Percentiles rank a stretch among this genome's conserved stretches.
Evolutionary conservation across 768 basidiomycete genomes (phyloP).

Genomic region (Tephrocybe sp.): DNA sequence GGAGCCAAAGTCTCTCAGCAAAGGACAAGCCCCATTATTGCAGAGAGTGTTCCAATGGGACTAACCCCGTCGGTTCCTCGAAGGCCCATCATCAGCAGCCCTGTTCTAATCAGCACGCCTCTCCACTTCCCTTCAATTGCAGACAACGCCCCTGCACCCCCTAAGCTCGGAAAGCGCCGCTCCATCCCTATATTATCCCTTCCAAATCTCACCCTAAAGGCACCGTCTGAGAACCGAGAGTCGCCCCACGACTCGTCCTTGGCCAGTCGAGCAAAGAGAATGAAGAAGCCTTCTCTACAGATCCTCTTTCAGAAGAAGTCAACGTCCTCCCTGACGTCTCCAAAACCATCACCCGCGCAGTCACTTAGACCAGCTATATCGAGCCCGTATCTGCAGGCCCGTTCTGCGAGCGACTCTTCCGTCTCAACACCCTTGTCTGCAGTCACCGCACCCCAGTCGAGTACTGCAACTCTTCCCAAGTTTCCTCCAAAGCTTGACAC

Average conservation of each 20-base stretch:
- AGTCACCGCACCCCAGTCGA: slow-evolving; percentile 58
- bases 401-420: slow-evolving; percentile 48
- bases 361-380: slow-evolving; percentile 28
- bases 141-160: slow-evolving; percentile 16
- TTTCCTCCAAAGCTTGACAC: slow-evolving; percentile 58
- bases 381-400: slow-evolving; percentile 29
- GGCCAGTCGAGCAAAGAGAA: slow-evolving; percentile 32
- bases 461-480: slow-evolving; percentile 35
- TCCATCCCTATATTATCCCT: slow-evolving; percentile 42
- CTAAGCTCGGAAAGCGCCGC: slow-evolving; percentile 31
- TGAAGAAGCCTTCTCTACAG: slow-evolving; percentile 71
- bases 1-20: slow-evolving; percentile 18
- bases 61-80: slow-evolving; percentile 23
- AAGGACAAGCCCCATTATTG: slow-evolving; percentile 26
- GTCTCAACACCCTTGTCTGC: slow-evolving; percentile 53
- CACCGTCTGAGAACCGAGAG: slow-evolving; percentile 22
- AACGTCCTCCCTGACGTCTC: slow-evolving; percentile 39
- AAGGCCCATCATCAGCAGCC: slow-evolving; percentile 29
- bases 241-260: slow-evolving; percentile 34
- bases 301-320: slow-evolving; percentile 70
- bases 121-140: slow-evolving; percentile 47
- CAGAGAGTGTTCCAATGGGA: slow-evolving; percentile 24
- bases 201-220: slow-evolving; percentile 30
- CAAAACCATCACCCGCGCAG: slow-evolving; percentile 22
- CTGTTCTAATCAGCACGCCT: slow-evolving; percentile 28